These are phyloP conservation scores for Eutrema japonicum DNA, from an alignment of 345 rosid genomes.

Conservation along the genomic window DNA sequence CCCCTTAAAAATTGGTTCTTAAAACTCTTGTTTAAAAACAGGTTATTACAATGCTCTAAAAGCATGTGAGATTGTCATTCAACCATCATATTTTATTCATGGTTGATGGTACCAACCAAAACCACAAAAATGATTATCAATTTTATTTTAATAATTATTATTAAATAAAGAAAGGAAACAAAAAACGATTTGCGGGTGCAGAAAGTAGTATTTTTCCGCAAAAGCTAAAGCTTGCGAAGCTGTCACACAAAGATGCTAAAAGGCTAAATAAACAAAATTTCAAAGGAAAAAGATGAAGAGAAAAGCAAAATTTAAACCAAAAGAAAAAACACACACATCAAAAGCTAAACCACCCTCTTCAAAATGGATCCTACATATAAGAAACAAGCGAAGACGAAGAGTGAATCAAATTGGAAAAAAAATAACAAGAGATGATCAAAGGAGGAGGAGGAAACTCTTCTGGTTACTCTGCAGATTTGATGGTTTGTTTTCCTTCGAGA, in stretches of 20 bases:
- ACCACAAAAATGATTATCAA: constrained; percentile 19
- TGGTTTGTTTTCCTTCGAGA: constrained; percentile 87
- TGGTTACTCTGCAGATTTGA: constrained; percentile 71
- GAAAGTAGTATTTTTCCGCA: constrained; percentile 27
- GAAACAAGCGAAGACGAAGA: constrained; percentile 29
- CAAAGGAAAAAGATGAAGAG: constrained; percentile 12
- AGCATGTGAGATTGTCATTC: constrained; percentile 14
- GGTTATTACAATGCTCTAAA: too few relatives aligned
- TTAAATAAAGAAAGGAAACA: constrained; percentile 3
- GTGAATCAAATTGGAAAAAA: constrained; percentile 1
- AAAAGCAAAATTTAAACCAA: constrained; percentile 24
- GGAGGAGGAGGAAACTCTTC: constrained; percentile 63
- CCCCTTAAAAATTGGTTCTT: too few relatives aligned
- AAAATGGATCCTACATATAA: constrained; percentile 34
- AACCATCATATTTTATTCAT: constrained; percentile 1
- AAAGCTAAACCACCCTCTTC: constrained; percentile 27
- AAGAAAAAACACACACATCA: neutral
- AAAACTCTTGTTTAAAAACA: too few relatives aligned
- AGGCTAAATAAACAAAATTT: constrained; percentile 29
- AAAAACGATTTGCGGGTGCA: neutral
- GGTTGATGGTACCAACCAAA: constrained; percentile 30
- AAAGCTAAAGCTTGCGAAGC: constrained; percentile 38
- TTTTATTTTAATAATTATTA: neutral
- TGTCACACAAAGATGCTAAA: constrained; percentile 29
- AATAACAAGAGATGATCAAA: constrained; percentile 54